Conservation (phyloP, 2,329 filamentous ascomycete genomes). For the Colletotrichum simmondsii region DNA sequence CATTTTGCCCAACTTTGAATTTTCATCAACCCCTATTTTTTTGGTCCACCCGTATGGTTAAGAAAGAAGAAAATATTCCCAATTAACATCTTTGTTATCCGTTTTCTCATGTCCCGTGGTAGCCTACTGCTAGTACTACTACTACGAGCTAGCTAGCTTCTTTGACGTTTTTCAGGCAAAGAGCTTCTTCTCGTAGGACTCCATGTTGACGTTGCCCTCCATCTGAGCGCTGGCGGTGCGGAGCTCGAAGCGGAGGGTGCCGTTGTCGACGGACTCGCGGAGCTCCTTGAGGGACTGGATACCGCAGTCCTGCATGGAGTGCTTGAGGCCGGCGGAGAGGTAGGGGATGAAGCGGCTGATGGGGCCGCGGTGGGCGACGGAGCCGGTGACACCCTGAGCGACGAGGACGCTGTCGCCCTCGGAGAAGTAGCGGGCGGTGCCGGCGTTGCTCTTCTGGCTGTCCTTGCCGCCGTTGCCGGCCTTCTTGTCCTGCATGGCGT, state of each 20-base stretch:
- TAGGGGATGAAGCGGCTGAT: conserved; percentile 97
- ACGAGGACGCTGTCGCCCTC: conserved; percentile 95
- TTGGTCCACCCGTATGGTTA: no score
- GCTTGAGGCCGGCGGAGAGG: conserved; percentile 93
- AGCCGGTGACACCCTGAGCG: conserved; percentile 93
- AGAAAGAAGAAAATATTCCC: neutral
- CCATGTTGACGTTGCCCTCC: conserved; percentile 97
- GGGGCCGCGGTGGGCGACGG: conserved; percentile 84
- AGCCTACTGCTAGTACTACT: no score
- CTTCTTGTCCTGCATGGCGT: conserved; percentile 99
- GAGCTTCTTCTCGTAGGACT: conserved; percentile 99
- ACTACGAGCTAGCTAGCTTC: neutral
- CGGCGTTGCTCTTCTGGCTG: conserved; percentile 86
- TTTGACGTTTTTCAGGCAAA: conserved; percentile 73
- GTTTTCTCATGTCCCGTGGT: conserved; percentile 21
- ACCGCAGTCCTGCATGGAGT: conserved; percentile 96
- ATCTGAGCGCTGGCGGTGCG: conserved; percentile 93
- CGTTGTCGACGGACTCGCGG: conserved; percentile 78
- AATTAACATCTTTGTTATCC: conserved; percentile 3
- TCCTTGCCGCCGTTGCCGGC: conserved; percentile 80
- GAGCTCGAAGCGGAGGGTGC: conserved; percentile 90
- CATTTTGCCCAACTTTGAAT: neutral
- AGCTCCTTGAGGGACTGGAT: conserved; percentile 82
- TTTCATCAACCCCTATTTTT: conserved; percentile 5
- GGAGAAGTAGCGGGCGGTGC: conserved; percentile 97